phyloP scores from a whole-genome alignment of 176 grass and related monocot genomes.

The Puccinellia tenuiflora region DNA sequence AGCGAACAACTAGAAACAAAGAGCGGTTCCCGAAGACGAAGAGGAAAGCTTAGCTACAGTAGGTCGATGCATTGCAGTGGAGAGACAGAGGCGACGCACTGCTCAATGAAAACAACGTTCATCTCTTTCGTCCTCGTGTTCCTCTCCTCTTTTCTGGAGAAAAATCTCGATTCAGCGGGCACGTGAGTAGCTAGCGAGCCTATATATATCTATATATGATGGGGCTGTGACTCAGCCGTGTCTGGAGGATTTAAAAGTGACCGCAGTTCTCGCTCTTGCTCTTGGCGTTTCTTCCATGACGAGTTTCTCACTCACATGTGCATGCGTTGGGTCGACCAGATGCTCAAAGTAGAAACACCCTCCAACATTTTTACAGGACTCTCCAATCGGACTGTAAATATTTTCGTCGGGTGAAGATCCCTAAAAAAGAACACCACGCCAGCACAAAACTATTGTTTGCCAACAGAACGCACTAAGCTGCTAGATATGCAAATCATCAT shows the following conservation, averaged over 20 bases:
- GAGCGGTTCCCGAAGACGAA: background rate
- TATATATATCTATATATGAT: too few relatives aligned
- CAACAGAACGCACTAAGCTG: too few relatives aligned
- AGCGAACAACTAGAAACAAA: slow-evolving; percentile 3
- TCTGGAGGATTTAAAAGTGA: background rate
- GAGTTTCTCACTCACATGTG: too few relatives aligned
- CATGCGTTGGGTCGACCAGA: too few relatives aligned
- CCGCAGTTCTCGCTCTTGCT: background rate
- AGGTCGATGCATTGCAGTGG: background rate
- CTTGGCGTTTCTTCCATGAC: too few relatives aligned
- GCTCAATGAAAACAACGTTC: slow-evolving; percentile 16
- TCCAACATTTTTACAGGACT: too few relatives aligned
- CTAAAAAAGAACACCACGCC: too few relatives aligned
- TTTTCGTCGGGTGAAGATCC: too few relatives aligned
- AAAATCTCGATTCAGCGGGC: background rate
- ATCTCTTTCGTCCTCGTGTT: background rate
- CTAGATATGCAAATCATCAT: background rate
- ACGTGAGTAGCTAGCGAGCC: slow-evolving; percentile 26
- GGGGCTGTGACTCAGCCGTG: background rate
- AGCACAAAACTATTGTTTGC: too few relatives aligned
- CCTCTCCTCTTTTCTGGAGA: background rate
- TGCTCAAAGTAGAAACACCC: too few relatives aligned
- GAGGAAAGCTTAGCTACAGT: background rate
- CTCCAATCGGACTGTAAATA: too few relatives aligned
- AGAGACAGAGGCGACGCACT: background rate